Evolutionary conservation across 2,329 filamentous ascomycete genomes (phyloP), one percentile per base, ranked within the genome.

Genomic region (Diplodia scrobiculata): DNA sequence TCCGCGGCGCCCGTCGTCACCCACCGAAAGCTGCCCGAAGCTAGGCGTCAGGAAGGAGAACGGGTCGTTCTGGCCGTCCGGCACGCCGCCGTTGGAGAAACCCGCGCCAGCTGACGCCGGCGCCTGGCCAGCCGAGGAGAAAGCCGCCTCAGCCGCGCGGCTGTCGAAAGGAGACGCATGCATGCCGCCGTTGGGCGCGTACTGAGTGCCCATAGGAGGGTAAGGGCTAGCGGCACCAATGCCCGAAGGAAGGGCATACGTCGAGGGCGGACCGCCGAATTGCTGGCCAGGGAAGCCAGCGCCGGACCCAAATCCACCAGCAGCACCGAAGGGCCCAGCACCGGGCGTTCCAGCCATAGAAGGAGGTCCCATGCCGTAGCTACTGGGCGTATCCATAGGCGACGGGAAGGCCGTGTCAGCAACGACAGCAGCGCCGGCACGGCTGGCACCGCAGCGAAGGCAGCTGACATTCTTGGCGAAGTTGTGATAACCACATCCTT

Each of bases 391-490:
- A 69, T 97, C 92, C 90, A 97, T 96, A 21, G 91, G 89, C 11
- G 91, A 93, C 14, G 91, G 90, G 79, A 95, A 97, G 51, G 91
- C 91, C 47, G 92, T 94, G 78, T 98, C 95, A 34, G 94, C 94
- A 67, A 98, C 92, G 60, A 99, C 91, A 17, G 94, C 93, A 67
- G 95, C 95, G 69, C 91, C 92, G 68, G 94, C 94, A 72, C 95
- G 91, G 78, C 92, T 96, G 63, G 94, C 95, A 77, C 95, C 95
- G 76, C 95, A 99, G 68, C 95, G 91, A 69, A 99, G 87, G 79
- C 95, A 99, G 80, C 92, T 96, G 67, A 98, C 94, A 74, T 99
- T 99, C 86, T 99, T 99, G 68, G 95, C 95, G 76, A 99, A 99
- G 82, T 99, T 99, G 83, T 99, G 95, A 79, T 99, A 99, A 67